Evolutionary conservation across 768 basidiomycete species (phyloP), one percentile per base, ranked within the genome.

Genomic region (Lactarius hatsudake): DNA sequence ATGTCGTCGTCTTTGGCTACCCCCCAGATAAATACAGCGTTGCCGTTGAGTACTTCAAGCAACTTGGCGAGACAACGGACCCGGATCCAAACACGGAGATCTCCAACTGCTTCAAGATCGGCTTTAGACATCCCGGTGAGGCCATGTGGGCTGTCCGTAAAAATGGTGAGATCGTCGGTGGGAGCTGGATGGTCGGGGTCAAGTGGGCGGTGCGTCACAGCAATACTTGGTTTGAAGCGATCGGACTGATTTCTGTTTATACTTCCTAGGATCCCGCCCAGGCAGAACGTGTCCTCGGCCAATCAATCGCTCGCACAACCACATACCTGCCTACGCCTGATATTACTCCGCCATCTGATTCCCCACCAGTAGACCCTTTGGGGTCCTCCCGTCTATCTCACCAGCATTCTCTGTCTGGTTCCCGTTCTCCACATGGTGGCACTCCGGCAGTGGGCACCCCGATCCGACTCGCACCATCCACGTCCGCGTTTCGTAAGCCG

Each of bases 1-100:
- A 88, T 72, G 81, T 96, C 42, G 81, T 94, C 72, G 86, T 96
- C 61, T 96, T 93, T 68, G 94, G 94, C n/a, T 96, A 94, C 74
- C 93, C 94, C 6, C 80, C 86, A 38, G 90, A 94, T 76, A 87
- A 87, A 73, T 90, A 89, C 75, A 86, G 83, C 61, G 74, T 87
- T 18, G 86, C 89, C 0, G 85, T 84, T 18, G 89, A 90, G 72
- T 90, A 90, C 75, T 90, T 93, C 79, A 84, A 83, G 71, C 86
- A 87, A 1, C 77, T 96, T 26, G 92, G 91, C 9, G 84, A 85
- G 17, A 78, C 87, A 40, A 88, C 89, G 3, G 88, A 89, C 20
- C 81, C 88, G 0, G 87, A 91, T 57, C 83, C 83, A 12, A 85
- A 88, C 72, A 75, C 80, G 0, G 89, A 92, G 53, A 84, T 94